A percentile compares a stretch with the other conserved stretches of the same genome.
These are phyloP conservation scores for Pulveroboletus sp. DNA, from an alignment of 768 basidiomycete genomes.

Conservation along the genomic window DNA sequence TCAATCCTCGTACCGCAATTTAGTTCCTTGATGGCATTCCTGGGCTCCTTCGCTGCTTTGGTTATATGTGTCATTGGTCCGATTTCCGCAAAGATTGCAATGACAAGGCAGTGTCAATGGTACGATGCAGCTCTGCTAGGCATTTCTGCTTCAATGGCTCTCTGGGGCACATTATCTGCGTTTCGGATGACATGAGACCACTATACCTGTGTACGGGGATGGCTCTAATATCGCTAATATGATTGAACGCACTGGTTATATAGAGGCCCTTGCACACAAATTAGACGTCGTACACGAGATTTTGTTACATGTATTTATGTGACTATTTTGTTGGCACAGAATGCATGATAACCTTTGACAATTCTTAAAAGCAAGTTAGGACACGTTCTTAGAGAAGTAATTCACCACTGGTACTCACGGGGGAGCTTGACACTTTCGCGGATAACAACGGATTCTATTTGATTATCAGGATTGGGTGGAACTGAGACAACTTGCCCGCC, in stretches of 20 bases:
- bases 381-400: neutral
- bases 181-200: constrained; percentile 39
- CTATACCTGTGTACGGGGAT: neutral
- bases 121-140: constrained; percentile 57
- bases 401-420: constrained; percentile 51
- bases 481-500: constrained; percentile 62
- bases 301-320: constrained; percentile 1
- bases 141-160: constrained; percentile 59
- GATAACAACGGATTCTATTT: constrained; percentile 80
- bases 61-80: constrained; percentile 77
- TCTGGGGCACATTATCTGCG: constrained; percentile 74
- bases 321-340: constrained; percentile 52
- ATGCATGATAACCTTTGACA: constrained; percentile 74
- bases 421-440: constrained; percentile 80
- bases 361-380: constrained; percentile 44
- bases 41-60: constrained; percentile 86
- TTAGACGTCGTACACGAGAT: constrained; percentile 8
- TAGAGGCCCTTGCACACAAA: neutral
- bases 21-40: constrained; percentile 80
- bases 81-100: constrained; percentile 63
- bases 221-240: neutral
- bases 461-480: constrained; percentile 85
- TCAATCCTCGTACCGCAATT: constrained; percentile 82
- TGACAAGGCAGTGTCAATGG: constrained; percentile 46
- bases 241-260: neutral